A percentile compares a stretch with the other conserved stretches of the same genome.
Conservation (phyloP, 164 flowering plant genomes). For the Berberis vulgaris region DNA sequence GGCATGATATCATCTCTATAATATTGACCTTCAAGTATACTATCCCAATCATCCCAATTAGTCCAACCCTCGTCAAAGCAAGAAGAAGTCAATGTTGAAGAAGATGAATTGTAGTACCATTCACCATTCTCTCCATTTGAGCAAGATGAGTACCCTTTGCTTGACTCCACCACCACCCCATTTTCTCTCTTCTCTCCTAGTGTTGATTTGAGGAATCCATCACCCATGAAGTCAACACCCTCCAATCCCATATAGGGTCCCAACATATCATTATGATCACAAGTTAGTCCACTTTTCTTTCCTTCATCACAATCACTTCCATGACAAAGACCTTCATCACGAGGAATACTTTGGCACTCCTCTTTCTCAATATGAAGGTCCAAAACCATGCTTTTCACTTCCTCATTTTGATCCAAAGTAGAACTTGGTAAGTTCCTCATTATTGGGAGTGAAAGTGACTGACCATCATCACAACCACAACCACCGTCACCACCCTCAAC, state of each 20-base stretch:
- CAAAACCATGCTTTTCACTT: neutral
- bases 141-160: neutral
- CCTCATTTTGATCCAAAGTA: neutral
- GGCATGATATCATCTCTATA: slow-evolving; percentile 23
- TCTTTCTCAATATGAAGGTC: neutral
- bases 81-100: slow-evolving; percentile 6
- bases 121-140: slow-evolving; percentile 3
- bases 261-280: slow-evolving; percentile 12
- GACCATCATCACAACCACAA: slow-evolving; percentile 3
- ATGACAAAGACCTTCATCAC: neutral
- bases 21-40: slow-evolving; percentile 7
- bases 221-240: slow-evolving; percentile 3
- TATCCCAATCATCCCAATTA: slow-evolving; percentile 15
- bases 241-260: slow-evolving; percentile 19
- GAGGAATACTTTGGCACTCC: neutral
- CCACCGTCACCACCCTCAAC: slow-evolving; percentile 9
- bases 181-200: slow-evolving; percentile 6
- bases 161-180: neutral
- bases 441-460: neutral
- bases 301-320: neutral
- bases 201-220: slow-evolving; percentile 2
- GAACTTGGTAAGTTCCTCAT: neutral
- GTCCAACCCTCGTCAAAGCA: slow-evolving; percentile 17
- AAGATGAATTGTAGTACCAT: neutral
- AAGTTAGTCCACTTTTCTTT: neutral